Evolutionary conservation across 2,329 filamentous ascomycete species (phyloP), one percentile per base, ranked within the genome.

Genomic region (Nannizziopsis arthrosporioides): DNA sequence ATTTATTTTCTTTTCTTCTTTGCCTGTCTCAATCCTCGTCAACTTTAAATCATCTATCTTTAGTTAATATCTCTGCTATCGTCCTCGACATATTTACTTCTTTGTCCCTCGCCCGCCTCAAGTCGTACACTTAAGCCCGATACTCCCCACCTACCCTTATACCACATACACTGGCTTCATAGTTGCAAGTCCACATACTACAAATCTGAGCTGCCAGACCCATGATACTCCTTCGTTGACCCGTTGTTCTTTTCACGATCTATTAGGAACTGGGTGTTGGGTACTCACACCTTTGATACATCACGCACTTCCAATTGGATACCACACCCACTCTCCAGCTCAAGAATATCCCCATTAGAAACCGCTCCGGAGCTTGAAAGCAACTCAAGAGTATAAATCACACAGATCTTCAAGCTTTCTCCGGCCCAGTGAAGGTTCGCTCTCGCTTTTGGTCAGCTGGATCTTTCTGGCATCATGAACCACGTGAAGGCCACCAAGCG

Each of bases 401-500:
- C 43, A 14, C 43, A 38, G 5, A 1, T 36, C 17, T 14, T 39
- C 14, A 27, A 27, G 22, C 12, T 19, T 7, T 19, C 15, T 12
- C 7, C 27, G 37, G 15, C 43, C 34, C 14, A 36, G 43, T 9
- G 17, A 37, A 44, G 32, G 18, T 38, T 39, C 17, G 9, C 30
- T 47, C 27, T 15, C 12, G 11, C 14, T n/a, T 22, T 18, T n/a
- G 37, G 45, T 42, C 45, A 42, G 35, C 45, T 41, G 37, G 45
- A 42, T 41, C 3, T n/a, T 15, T 15, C 18, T 22, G 12, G 37
- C 15, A 42, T 17, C 46, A 48, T 48, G 46, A 48, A 41, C 46
- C 46, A 48, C 46, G 46, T 48, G 39, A 53, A 44, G 35, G 9
- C 18, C 39, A 48, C 12, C 42, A 53, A 48, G 45, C 49, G 35